Evolutionary conservation across 805 yeast genomes (phyloP), one percentile per base, ranked within the genome.

Genomic region (Jamesozyma hellenica): DNA sequence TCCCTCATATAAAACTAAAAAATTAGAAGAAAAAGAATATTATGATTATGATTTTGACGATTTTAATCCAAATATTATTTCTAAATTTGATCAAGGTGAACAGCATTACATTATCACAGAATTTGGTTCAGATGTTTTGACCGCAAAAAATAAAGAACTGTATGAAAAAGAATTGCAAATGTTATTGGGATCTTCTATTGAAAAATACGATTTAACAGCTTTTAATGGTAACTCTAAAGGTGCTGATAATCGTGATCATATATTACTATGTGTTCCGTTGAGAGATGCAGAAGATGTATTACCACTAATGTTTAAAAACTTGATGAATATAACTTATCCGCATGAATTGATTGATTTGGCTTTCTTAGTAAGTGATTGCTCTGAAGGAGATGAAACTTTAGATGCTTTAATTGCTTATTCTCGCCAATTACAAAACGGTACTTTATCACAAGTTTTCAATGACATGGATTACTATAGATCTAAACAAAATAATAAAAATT

Each of bases 241-340:
- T 13, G 58, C 56, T 13, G 52, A 48, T 8, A 58, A 69, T 14
- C 72, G 75, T 12, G 94, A 85, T 46, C 72, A 77, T 35, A 76
- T 85, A 12, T 63, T 85, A 41, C 62, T 86, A 38, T 68, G 80
- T 44, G 72, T 85, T 53, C 95, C 95, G 9, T 63, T 85, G 44
- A 68, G 94, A 60, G 80, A 85, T 52, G 94, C 95, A 0, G 82
- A 75, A 50, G 67, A 71, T 23, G 88, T 82, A 16, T 63, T 85
- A 45, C 87, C 92, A 11, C 67, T 84, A 67, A 85, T 87, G 70
- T 84, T 86, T 64, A 79, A 79, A 52, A 83, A 85, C 61, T 64
- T 85, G 61, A 82, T 82, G 90, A 84, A 85, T 58, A 65, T 85
- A 61, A 83, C 94, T 1, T 85, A 85, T 56, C 86, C 83, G 40